A percentile compares a stretch with the other conserved stretches of the same genome.
Evolutionary conservation across 345 rosid genomes (phyloP).

Genomic region (Viola odorata): DNA sequence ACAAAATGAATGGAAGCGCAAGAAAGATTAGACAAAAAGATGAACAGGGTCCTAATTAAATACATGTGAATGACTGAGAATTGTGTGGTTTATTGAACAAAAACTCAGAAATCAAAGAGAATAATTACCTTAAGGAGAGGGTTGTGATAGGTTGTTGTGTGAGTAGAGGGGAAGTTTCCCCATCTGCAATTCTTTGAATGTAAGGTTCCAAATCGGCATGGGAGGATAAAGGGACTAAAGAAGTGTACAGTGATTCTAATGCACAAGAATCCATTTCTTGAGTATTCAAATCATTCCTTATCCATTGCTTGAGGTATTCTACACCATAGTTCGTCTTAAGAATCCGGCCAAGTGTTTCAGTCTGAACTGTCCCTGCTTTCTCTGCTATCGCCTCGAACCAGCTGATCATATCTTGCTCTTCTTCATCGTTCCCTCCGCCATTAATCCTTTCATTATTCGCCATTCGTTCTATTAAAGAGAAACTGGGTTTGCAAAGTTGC

Average conservation of each 20-base stretch:
- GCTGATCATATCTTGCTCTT: constrained; percentile 38
- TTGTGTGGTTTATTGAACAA: too few relatives aligned
- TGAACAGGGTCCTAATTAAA: too few relatives aligned
- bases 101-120: neutral
- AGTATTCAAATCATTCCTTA: constrained; percentile 37
- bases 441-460: too few relatives aligned
- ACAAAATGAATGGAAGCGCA: too few relatives aligned
- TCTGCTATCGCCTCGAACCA: constrained; percentile 63
- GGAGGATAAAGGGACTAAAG: constrained; percentile 69
- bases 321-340: constrained; percentile 52
- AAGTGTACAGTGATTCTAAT: constrained; percentile 63
- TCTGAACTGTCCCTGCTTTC: constrained; percentile 51
- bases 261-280: constrained; percentile 47
- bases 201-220: constrained; percentile 84
- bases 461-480: neutral
- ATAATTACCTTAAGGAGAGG: constrained; percentile 60
- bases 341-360: constrained; percentile 63
- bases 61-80: too few relatives aligned
- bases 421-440: neutral
- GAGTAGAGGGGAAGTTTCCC: constrained; percentile 67
- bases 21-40: too few relatives aligned
- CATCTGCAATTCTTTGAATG: constrained; percentile 77
- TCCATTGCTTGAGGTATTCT: constrained; percentile 64
- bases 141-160: constrained; percentile 61
- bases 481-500: neutral